phyloP scores from a whole-genome alignment of 345 rosid species.

The Heritiera fomes region DNA sequence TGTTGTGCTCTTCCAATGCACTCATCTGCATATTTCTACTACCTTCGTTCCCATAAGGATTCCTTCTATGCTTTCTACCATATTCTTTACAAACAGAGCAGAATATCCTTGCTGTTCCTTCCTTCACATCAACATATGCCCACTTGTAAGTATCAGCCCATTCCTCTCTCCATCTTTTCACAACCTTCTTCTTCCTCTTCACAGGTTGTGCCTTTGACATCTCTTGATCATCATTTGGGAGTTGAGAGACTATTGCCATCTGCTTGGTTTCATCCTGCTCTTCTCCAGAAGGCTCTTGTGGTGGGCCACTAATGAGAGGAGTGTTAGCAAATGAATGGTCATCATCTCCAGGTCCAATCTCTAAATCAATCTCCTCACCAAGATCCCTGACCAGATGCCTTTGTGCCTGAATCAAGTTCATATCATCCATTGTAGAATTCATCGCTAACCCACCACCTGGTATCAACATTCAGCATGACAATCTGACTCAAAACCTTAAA shows the following conservation, averaged over 20 bases:
- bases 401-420: slow-evolving; percentile 93
- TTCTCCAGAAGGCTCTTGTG: slow-evolving; percentile 69
- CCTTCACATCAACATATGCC: slow-evolving; percentile 98
- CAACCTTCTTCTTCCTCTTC: slow-evolving; percentile 96
- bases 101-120: slow-evolving; percentile 95
- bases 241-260: slow-evolving; percentile 71
- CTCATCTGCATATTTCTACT: slow-evolving; percentile 99
- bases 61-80: slow-evolving; percentile 95
- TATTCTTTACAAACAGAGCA: slow-evolving; percentile 96
- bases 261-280: slow-evolving; percentile 85
- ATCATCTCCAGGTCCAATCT: slow-evolving; percentile 92
- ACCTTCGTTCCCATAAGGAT: slow-evolving; percentile 99
- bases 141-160: slow-evolving; percentile 99
- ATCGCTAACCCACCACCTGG: slow-evolving; percentile 76
- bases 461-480: slow-evolving; percentile 97
- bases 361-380: slow-evolving; percentile 98
- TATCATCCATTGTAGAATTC: slow-evolving; percentile 95
- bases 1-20: slow-evolving; percentile 97
- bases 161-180: slow-evolving; percentile 99
- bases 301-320: slow-evolving; percentile 64
- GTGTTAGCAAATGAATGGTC: slow-evolving; percentile 79
- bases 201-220: slow-evolving; percentile 59
- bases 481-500: slow-evolving; percentile 7
- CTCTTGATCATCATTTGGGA: slow-evolving; percentile 68
- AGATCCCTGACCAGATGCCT: slow-evolving; percentile 95